phyloP scores from a whole-genome alignment of 352 stramenopile genomes.

The Pythium vanterpoolii region DNA sequence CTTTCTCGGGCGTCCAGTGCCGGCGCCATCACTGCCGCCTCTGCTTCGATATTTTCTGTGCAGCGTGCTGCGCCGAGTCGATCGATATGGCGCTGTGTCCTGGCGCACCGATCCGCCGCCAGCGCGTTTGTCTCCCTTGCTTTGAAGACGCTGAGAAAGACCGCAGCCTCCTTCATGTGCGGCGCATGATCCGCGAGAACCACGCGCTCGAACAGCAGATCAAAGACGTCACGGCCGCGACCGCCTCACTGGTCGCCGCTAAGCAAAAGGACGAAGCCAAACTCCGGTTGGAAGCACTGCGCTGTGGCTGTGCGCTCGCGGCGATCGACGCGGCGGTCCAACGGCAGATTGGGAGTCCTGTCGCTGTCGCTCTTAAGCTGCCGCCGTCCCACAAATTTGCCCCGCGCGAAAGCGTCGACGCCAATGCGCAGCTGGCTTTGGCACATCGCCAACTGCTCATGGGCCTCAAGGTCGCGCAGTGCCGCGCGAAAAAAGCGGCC shows the following conservation, averaged over 20 bases:
- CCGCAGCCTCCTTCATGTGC: slow-evolving; percentile 46
- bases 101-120: slow-evolving; percentile 45
- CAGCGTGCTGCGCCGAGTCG: slow-evolving; percentile 37
- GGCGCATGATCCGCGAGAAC: slow-evolving; percentile 53
- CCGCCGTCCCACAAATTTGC: slow-evolving; percentile 64
- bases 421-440: slow-evolving; percentile 54
- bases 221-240: slow-evolving; percentile 34
- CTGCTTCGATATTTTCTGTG: slow-evolving; percentile 73
- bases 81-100: slow-evolving; percentile 61
- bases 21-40: slow-evolving; percentile 72
- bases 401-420: slow-evolving; percentile 58
- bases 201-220: slow-evolving; percentile 57
- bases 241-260: slow-evolving; percentile 28
- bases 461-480: slow-evolving; percentile 63
- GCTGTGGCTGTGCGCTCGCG: slow-evolving; percentile 43
- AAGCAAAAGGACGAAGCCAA: slow-evolving; percentile 43
- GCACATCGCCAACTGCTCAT: slow-evolving; percentile 69
- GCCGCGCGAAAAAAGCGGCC: slow-evolving; percentile 43
- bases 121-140: slow-evolving; percentile 59
- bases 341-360: slow-evolving; percentile 35
- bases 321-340: slow-evolving; percentile 48
- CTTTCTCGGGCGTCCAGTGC: slow-evolving; percentile 34
- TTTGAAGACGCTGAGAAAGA: slow-evolving; percentile 47
- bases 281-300: slow-evolving; percentile 37
- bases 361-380: slow-evolving; percentile 29